These are phyloP conservation scores for Flaveria brownii DNA, from an alignment of 129 eudicot genomes.

Conservation along the genomic window DNA sequence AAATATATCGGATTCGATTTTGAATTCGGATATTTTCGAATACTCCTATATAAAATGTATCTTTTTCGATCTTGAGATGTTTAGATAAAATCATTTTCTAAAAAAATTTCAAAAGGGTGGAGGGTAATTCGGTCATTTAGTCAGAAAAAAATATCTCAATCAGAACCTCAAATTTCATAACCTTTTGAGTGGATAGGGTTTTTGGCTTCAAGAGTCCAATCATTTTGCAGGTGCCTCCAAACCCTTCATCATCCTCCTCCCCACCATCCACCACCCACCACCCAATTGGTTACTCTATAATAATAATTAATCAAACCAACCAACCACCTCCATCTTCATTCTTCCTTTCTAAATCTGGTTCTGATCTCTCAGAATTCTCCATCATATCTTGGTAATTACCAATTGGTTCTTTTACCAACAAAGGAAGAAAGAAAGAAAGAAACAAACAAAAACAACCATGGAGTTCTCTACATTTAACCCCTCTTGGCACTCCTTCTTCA, in stretches of 20 bases:
- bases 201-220: conserved; percentile 32
- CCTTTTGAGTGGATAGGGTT: conserved; percentile 37
- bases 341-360: conserved; percentile 30
- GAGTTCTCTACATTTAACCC: conserved; percentile 60
- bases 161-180: conserved; percentile 29
- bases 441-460: conserved; percentile 40
- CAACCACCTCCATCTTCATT: conserved; percentile 23
- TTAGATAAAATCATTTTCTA: too few species aligned
- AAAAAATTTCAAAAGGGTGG: neutral
- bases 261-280: conserved; percentile 26
- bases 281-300: conserved; percentile 31
- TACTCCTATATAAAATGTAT: too few species aligned
- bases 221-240: conserved; percentile 31
- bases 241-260: conserved; percentile 9
- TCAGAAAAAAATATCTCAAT: conserved; percentile 25
- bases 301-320: conserved; percentile 28
- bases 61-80: too few species aligned
- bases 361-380: conserved; percentile 15
- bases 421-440: conserved; percentile 31
- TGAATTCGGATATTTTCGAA: too few species aligned
- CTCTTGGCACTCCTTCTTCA: conserved; percentile 54
- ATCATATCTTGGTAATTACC: neutral
- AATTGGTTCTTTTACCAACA: conserved; percentile 32
- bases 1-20: too few species aligned
- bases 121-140: conserved; percentile 39